Evolutionary conservation across 2,329 filamentous ascomycete genomes (phyloP), one percentile per base, ranked within the genome.

Genomic region (Lasiodiplodia sp.): DNA sequence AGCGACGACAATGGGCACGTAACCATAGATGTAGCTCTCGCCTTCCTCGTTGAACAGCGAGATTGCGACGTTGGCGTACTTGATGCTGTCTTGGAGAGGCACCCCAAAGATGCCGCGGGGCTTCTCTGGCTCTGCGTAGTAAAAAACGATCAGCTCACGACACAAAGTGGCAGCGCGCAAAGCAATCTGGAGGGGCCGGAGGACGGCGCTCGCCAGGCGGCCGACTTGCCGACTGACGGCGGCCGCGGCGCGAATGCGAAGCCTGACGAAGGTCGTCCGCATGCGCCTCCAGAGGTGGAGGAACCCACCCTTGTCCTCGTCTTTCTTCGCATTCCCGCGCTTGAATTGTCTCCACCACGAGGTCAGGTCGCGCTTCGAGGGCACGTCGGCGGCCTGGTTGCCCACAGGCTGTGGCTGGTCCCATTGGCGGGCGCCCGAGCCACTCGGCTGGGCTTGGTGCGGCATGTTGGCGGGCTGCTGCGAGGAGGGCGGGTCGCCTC

Each of bases 271-370:
- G 25, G 65, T 67, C 47, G 60, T 64, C 60, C 60, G 60, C 60
- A 64, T 37, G 60, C 60, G 60, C 60, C 60, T 64, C 53, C 65
- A 67, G 53, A 67, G 44, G 37, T 31, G 56, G 66, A 68, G 38
- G 49, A 56, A 68, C 57, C 49, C 57, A 88, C 87, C 87, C 86
- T 89, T 88, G 69, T 87, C 85, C 71, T 90, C 88, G 71, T 87
- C 85, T 75, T 87, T 87, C 76, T 88, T 88, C 66, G 85, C 83
- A 71, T 85, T 86, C 66, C 92, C 80, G 69, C 81, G 87, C 83
- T 96, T 80, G 83, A 99, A 98, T 75, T 91, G 90, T 82, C 94
- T 97, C 96, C 96, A 98, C 96, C 96, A 99, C 70, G 92, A 96
- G 74, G 94, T 92, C 74, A 98, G 85, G 79, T 97, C 94, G 79